Conservation (phyloP, 192 early-diverging fungal species). For the Coemansia sp. region DNA sequence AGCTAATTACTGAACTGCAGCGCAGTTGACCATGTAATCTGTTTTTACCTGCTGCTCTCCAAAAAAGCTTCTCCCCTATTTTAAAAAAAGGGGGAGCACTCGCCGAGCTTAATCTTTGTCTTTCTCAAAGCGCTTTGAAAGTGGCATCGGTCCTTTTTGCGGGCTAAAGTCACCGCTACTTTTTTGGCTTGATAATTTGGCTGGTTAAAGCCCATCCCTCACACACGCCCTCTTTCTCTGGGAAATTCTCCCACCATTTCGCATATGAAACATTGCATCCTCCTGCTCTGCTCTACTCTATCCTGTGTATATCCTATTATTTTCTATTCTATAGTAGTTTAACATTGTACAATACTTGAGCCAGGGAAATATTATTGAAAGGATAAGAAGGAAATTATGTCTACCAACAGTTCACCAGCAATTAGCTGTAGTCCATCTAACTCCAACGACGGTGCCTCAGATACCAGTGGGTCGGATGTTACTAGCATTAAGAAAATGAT, state of each 20-base stretch:
- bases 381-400: background rate
- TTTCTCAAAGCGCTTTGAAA: background rate
- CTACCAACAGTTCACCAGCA: background rate
- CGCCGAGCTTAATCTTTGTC: background rate
- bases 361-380: background rate
- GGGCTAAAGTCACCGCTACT: background rate
- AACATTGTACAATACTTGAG: background rate
- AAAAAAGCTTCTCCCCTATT: background rate
- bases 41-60: background rate
- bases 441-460: background rate
- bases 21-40: background rate
- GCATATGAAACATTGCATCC: background rate
- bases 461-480: background rate
- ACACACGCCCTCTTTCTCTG: background rate
- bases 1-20: conserved; percentile 41
- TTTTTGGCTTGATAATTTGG: background rate
- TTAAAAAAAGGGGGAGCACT: background rate
- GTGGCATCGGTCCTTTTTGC: background rate
- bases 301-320: background rate
- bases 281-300: background rate
- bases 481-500: conserved; percentile 5
- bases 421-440: background rate
- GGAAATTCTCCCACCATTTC: background rate
- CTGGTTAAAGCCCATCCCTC: background rate
- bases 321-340: background rate